Conservation (phyloP, 768 basidiomycete genomes). For the Russula vinacea region DNA sequence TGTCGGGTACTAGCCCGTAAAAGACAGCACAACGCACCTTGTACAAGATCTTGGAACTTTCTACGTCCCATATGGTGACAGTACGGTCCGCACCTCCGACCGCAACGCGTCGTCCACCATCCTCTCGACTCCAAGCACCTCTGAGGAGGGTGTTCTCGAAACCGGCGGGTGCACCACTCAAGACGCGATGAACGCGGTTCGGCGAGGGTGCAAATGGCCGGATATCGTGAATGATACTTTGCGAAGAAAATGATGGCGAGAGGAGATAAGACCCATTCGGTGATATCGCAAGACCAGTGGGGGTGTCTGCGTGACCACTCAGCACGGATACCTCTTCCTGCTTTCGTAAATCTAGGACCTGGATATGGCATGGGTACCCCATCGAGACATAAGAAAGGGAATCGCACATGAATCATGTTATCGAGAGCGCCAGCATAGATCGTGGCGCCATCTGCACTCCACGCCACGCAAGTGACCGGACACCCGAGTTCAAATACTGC, state of each 20-base stretch:
- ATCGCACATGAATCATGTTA: conserved; percentile 90
- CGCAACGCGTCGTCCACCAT: conserved; percentile 75
- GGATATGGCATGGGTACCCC: conserved; percentile 4
- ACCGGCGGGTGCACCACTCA: conserved; percentile 86
- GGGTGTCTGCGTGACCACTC: conserved; percentile 85
- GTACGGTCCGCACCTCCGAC: conserved; percentile 89
- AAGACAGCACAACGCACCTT: conserved; percentile 52
- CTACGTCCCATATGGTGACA: conserved; percentile 85
- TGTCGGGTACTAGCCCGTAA: neutral
- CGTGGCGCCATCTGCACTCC: conserved; percentile 86
- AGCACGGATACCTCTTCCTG: conserved; percentile 75
- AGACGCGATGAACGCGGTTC: conserved; percentile 71
- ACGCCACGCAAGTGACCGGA: conserved; percentile 89
- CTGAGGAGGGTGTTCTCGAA: conserved; percentile 86
- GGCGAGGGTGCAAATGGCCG: conserved; percentile 90
- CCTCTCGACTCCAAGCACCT: conserved; percentile 85
- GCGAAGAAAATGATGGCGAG: conserved; percentile 87
- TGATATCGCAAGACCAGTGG: conserved; percentile 88
- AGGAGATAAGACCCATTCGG: conserved; percentile 86
- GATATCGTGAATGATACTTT: conserved; percentile 86
- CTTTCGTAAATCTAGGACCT: conserved; percentile 92
- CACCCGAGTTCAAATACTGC: conserved; percentile 82
- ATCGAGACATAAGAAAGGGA: neutral
- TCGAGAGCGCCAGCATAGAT: conserved; percentile 92
- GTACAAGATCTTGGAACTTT: conserved; percentile 70